Conservation (phyloP, 2,329 filamentous ascomycete genomes). For the Cytospora chrysosperma region DNA sequence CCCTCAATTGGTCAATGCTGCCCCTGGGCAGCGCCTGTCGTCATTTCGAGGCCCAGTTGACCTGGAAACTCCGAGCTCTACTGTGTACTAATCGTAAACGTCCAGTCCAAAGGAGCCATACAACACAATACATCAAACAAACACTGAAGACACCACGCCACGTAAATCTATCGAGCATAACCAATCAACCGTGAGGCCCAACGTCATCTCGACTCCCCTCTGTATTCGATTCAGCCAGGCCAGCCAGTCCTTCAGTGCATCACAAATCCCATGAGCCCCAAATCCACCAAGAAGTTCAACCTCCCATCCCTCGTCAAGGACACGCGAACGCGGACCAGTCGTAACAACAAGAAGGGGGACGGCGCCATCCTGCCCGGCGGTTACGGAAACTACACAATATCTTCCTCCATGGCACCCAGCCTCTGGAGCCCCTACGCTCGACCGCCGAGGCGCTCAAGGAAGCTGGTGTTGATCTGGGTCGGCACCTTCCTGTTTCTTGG, state of each 20-base stretch:
- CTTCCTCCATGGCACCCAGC: conserved; percentile 5
- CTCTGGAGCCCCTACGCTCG: conserved; percentile 22
- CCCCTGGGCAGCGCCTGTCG: background rate
- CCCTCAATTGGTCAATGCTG: background rate
- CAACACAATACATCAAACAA: background rate
- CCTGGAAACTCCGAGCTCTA: background rate
- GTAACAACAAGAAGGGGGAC: conserved; percentile 2
- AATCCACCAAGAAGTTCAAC: conserved; percentile 14
- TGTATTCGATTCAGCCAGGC: background rate
- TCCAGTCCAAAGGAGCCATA: background rate
- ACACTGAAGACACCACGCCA: background rate
- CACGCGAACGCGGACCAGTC: conserved; percentile 23
- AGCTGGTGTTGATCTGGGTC: conserved; percentile 21
- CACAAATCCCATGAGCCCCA: background rate
- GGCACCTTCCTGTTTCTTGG: conserved; percentile 14
- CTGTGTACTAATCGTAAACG: background rate
- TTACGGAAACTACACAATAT: background rate
- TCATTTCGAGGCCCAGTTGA: background rate
- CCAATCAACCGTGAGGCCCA: background rate
- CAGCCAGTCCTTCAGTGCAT: background rate
- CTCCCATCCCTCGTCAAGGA: conserved; percentile 23
- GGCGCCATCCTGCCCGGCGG: conserved; percentile 15
- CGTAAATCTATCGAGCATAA: background rate
- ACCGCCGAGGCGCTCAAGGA: conserved; percentile 21
- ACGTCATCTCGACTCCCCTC: background rate